Percentiles rank a stretch among this genome's conserved stretches.
phyloP scores from a whole-genome alignment of 805 yeast species.

The Ogataea salicorniae region DNA sequence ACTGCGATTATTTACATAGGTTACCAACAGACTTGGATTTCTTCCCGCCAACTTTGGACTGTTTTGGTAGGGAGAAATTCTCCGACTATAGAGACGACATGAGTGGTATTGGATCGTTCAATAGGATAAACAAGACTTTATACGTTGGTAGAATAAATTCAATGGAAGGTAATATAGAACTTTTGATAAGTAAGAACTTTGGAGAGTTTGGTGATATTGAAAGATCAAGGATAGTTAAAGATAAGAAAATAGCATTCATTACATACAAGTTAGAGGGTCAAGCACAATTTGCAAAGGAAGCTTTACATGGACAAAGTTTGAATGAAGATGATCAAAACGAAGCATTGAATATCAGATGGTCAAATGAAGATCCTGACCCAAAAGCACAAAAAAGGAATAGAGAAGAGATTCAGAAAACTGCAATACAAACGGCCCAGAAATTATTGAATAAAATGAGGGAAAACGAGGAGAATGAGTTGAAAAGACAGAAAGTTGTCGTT shows the following conservation, averaged over 20 bases:
- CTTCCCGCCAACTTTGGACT: constrained; percentile 64
- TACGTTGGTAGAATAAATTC: constrained; percentile 61
- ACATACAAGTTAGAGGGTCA: constrained; percentile 60
- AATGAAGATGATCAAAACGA: constrained; percentile 48
- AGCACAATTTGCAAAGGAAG: constrained; percentile 95
- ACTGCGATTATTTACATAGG: constrained; percentile 75
- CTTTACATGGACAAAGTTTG: constrained; percentile 80
- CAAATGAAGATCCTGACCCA: constrained; percentile 83
- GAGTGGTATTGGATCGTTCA: constrained; percentile 88
- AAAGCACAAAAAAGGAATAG: constrained; percentile 47
- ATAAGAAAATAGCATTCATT: constrained; percentile 73
- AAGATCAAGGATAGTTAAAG: constrained; percentile 53
- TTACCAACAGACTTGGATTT: constrained; percentile 60
- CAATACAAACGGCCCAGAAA: constrained; percentile 47
- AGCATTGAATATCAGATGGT: constrained; percentile 75
- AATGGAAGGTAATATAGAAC: constrained; percentile 33
- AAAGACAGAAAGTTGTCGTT: constrained; percentile 19
- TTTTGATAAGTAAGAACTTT: constrained; percentile 46
- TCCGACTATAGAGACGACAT: constrained; percentile 83
- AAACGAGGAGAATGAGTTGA: constrained; percentile 20
- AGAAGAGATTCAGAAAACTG: constrained; percentile 44
- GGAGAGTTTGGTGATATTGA: constrained; percentile 73
- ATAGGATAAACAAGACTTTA: constrained; percentile 62
- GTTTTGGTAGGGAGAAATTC: constrained; percentile 89
- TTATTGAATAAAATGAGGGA: constrained; percentile 33